These are phyloP conservation scores for Didymella lethalis DNA, from an alignment of 2,329 filamentous ascomycete species.

Conservation along the genomic window DNA sequence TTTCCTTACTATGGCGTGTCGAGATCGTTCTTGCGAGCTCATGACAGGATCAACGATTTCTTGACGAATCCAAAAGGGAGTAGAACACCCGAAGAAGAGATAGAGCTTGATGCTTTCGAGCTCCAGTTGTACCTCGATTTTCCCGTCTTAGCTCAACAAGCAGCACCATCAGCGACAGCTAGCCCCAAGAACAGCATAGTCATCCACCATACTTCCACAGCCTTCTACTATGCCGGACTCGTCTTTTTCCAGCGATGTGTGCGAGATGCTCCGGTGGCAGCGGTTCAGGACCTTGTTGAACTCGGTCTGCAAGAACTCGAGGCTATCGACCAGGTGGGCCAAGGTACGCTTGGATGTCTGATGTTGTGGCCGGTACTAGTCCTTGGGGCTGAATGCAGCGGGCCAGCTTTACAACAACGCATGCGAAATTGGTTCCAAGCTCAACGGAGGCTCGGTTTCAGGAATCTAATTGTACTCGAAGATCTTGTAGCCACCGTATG, in stretches of 20 bases:
- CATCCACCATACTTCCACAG: slow-evolving; percentile 19
- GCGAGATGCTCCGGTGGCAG: slow-evolving; percentile 3
- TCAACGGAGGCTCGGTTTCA: slow-evolving; percentile 20
- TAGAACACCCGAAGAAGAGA: slow-evolving; percentile 7
- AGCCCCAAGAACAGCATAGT: slow-evolving; percentile 1
- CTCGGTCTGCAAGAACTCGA: slow-evolving; percentile 20
- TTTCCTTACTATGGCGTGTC: slow-evolving; percentile 24
- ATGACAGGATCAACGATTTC: slow-evolving; percentile 15
- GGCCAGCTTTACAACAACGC: slow-evolving; percentile 2
- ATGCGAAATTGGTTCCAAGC: slow-evolving; percentile 19
- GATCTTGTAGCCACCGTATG: slow-evolving; percentile 20
- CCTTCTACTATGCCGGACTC: slow-evolving; percentile 23
- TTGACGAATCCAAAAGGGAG: neutral
- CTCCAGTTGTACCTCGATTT: slow-evolving; percentile 25
- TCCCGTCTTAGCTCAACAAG: slow-evolving; percentile 3
- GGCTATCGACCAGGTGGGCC: slow-evolving; percentile 17
- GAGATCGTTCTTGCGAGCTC: slow-evolving; percentile 17
- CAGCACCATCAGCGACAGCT: neutral
- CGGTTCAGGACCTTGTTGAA: slow-evolving; percentile 21
- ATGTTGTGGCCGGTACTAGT: slow-evolving; percentile 26
- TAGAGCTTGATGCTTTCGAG: slow-evolving; percentile 21
- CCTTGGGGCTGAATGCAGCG: slow-evolving; percentile 21
- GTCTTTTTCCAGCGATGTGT: slow-evolving; percentile 23
- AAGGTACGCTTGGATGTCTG: slow-evolving; percentile 18
- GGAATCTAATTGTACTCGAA: slow-evolving; percentile 18